Evolutionary conservation across 108 stramenopile genomes (phyloP).

Genomic region (Cyclostephanos tholiformis): DNA sequence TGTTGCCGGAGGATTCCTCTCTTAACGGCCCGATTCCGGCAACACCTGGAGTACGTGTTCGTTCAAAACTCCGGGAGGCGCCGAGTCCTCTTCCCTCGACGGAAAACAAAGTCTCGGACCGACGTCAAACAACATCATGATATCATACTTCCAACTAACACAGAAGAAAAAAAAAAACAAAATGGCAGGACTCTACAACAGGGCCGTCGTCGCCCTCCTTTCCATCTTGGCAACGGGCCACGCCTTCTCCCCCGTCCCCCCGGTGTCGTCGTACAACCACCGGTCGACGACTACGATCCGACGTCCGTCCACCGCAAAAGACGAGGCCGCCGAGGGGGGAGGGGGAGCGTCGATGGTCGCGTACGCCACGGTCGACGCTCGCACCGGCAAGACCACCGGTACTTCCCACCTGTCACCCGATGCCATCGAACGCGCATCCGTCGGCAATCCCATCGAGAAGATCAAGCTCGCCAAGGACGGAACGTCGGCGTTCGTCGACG

Average conservation of each 20-base stretch:
- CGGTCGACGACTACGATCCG: background rate
- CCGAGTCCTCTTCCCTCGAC: no score
- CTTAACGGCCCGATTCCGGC: no score
- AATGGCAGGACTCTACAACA: no score
- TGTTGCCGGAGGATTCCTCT: no score
- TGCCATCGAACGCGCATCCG: slow-evolving; percentile 60
- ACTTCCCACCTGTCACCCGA: slow-evolving; percentile 80
- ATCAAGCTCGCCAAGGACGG: slow-evolving; percentile 81
- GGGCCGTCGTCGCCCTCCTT: background rate
- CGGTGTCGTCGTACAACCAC: no score
- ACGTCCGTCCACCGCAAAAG: background rate
- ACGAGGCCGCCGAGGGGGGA: no score
- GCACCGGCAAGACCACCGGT: slow-evolving; percentile 73
- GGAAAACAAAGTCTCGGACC: no score
- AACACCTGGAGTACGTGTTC: no score
- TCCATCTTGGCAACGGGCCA: slow-evolving; percentile 15
- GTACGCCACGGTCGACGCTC: slow-evolving; percentile 26
- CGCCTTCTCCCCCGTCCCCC: slow-evolving; percentile 15
- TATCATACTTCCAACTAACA: no score
- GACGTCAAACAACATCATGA: no score
- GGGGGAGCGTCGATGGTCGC: background rate
- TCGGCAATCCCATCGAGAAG: slow-evolving; percentile 81
- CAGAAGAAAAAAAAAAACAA: no score
- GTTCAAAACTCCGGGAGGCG: no score
- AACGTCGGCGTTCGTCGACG: slow-evolving; percentile 80